phyloP scores from a whole-genome alignment of 2,329 filamentous ascomycete genomes.

The Neofusicoccum ribis region DNA sequence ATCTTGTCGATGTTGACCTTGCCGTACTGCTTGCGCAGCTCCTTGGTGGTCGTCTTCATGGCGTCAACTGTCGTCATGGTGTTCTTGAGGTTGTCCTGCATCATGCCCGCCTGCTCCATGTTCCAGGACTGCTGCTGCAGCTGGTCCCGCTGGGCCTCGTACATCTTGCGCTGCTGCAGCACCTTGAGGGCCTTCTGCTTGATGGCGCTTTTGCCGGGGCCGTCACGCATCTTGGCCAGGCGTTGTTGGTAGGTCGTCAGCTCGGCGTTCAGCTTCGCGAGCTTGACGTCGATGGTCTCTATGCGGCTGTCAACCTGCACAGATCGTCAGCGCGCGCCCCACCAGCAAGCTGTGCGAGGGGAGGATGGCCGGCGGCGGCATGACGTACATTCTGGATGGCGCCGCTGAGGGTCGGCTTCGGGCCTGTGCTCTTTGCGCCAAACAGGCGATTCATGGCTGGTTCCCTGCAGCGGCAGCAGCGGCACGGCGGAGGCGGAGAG shows the following conservation, averaged over 20 bases:
- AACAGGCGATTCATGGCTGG: constrained; percentile 90
- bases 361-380: constrained; percentile 19
- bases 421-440: constrained; percentile 79
- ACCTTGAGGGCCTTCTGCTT: constrained; percentile 94
- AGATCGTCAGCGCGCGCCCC: constrained; percentile 24
- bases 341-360: constrained; percentile 1
- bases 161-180: constrained; percentile 88
- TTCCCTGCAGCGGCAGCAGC: not conserved
- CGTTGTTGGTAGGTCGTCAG: constrained; percentile 85
- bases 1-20: constrained; percentile 98
- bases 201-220: constrained; percentile 87
- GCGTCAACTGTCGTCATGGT: constrained; percentile 98
- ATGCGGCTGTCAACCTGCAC: constrained; percentile 75
- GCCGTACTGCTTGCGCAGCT: constrained; percentile 88
- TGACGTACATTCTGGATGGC: constrained; percentile 74
- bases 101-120: constrained; percentile 97
- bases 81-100: constrained; percentile 98
- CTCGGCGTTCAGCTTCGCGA: constrained; percentile 88
- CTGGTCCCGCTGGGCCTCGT: constrained; percentile 92
- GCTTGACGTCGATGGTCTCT: constrained; percentile 88
- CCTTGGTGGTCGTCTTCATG: constrained; percentile 95
- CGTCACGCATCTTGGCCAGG: constrained; percentile 89
- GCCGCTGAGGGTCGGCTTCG: constrained; percentile 82
- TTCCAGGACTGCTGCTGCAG: constrained; percentile 95
- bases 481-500: not conserved